phyloP scores from a whole-genome alignment of 1,284 basidiomycete genomes.

The Cutaneotrichosporon daszewskae region DNA sequence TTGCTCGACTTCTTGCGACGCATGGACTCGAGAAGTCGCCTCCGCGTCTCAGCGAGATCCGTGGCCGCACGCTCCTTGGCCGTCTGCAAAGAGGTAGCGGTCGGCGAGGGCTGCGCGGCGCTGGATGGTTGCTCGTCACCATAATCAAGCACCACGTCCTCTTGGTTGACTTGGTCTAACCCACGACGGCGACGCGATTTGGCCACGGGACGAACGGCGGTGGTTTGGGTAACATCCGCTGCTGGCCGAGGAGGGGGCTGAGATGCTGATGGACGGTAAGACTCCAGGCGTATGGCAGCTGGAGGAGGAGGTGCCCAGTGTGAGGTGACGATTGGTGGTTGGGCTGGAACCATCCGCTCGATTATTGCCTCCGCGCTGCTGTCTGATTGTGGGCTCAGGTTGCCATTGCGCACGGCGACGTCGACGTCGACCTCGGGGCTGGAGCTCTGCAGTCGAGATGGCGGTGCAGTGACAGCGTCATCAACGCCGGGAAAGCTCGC shows the following conservation, averaged over 20 bases:
- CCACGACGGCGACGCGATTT: too few species aligned
- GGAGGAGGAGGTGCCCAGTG: not conserved
- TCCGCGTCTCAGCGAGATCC: slow-evolving; percentile 27
- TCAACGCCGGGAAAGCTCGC: too few species aligned
- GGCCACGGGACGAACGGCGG: too few species aligned
- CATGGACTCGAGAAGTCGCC: slow-evolving; percentile 35
- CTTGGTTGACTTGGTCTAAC: too few species aligned
- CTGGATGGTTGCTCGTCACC: too few species aligned
- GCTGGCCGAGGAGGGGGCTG: not conserved
- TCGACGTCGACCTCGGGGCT: slow-evolving; percentile 27
- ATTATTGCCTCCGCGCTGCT: slow-evolving; percentile 21
- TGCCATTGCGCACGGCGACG: slow-evolving; percentile 14
- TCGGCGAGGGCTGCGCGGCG: too few species aligned
- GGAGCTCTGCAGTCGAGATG: slow-evolving; percentile 6
- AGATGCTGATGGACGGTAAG: not conserved
- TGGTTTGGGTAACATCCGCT: slow-evolving; percentile 3
- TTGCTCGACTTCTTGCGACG: slow-evolving; percentile 8
- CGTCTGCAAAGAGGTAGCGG: too few species aligned
- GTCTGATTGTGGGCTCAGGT: slow-evolving; percentile 14
- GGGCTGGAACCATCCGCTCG: slow-evolving; percentile 19
- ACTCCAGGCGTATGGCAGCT: slow-evolving; percentile 3
- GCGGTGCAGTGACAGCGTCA: too few species aligned
- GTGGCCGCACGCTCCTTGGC: too few species aligned
- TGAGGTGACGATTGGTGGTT: not conserved
- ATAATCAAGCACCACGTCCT: too few species aligned